Conservation (phyloP, 2,329 filamentous ascomycete genomes). For the Alternaria viburni region DNA sequence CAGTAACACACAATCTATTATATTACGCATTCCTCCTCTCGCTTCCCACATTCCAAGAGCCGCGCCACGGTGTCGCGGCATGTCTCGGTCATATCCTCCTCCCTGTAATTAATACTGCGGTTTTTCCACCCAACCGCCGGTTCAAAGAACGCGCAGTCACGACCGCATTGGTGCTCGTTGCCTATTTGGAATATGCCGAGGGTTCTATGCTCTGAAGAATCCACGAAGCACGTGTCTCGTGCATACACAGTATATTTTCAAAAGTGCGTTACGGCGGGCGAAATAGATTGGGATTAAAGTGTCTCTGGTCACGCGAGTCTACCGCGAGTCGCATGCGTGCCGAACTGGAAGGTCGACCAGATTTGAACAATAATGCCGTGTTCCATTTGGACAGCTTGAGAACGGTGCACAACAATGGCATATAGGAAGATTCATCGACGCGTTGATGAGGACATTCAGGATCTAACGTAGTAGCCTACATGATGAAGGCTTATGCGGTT, state of each 20-base stretch:
- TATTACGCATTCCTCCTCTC: slow-evolving; percentile 27
- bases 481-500: slow-evolving; percentile 31
- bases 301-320: slow-evolving; percentile 17
- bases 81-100: slow-evolving; percentile 13
- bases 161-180: slow-evolving; percentile 3
- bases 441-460: neutral
- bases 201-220: neutral
- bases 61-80: slow-evolving; percentile 11
- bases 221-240: slow-evolving; percentile 23
- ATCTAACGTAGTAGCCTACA: neutral
- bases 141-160: slow-evolving; percentile 16
- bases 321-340: slow-evolving; percentile 13
- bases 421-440: slow-evolving; percentile 31
- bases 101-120: slow-evolving; percentile 31
- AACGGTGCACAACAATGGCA: slow-evolving; percentile 19
- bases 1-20: slow-evolving; percentile 42
- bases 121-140: slow-evolving; percentile 39
- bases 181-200: slow-evolving; percentile 6
- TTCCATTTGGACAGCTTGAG: slow-evolving; percentile 25
- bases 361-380: slow-evolving; percentile 26
- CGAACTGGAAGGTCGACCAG: neutral
- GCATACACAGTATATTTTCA: neutral
- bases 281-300: slow-evolving; percentile 26
- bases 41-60: slow-evolving; percentile 13
- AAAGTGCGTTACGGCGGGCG: neutral